These are phyloP conservation scores for Colletotrichum brevisporum DNA, from an alignment of 2,329 filamentous ascomycete genomes.

Conservation along the genomic window DNA sequence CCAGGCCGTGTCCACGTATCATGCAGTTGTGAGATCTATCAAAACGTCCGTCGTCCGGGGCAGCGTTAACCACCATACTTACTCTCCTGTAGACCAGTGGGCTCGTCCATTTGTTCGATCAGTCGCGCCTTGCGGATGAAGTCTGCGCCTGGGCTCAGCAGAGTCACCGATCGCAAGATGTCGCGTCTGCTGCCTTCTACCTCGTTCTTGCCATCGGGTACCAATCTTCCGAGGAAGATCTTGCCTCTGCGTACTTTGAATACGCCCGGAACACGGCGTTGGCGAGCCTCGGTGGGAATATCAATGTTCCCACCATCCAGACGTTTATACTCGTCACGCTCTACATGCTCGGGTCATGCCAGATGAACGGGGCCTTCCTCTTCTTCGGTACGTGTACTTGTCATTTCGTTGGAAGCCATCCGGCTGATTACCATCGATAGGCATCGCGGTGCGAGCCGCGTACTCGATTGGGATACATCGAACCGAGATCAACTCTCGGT, in stretches of 20 bases:
- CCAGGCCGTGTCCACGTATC: slow-evolving; percentile 42
- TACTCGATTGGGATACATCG: slow-evolving; percentile 68
- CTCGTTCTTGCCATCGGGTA: slow-evolving; percentile 66
- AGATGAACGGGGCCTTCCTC: slow-evolving; percentile 68
- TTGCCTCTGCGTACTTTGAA: slow-evolving; percentile 63
- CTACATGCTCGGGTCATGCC: slow-evolving; percentile 68
- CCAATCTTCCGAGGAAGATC: slow-evolving; percentile 57
- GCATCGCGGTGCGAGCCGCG: slow-evolving; percentile 65
- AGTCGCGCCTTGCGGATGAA: slow-evolving; percentile 54
- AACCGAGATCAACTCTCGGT: slow-evolving; percentile 67
- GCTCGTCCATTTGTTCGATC: slow-evolving; percentile 64
- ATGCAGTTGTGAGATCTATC: slow-evolving; percentile 43
- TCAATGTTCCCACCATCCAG: slow-evolving; percentile 65
- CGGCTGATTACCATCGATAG: slow-evolving; percentile 40
- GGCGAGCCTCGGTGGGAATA: slow-evolving; percentile 59
- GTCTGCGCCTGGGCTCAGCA: slow-evolving; percentile 59
- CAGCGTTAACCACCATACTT: slow-evolving; percentile 22
- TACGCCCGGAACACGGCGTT: slow-evolving; percentile 63
- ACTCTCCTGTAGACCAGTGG: slow-evolving; percentile 53
- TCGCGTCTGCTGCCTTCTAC: slow-evolving; percentile 57
- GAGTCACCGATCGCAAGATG: slow-evolving; percentile 51
- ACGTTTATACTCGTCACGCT: slow-evolving; percentile 65
- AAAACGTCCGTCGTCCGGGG: not conserved
- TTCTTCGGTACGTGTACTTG: slow-evolving; percentile 57
- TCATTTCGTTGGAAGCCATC: not conserved